Evolutionary conservation across 2,329 filamentous ascomycete species (phyloP).

Genomic region (Raffaelea albimanens): DNA sequence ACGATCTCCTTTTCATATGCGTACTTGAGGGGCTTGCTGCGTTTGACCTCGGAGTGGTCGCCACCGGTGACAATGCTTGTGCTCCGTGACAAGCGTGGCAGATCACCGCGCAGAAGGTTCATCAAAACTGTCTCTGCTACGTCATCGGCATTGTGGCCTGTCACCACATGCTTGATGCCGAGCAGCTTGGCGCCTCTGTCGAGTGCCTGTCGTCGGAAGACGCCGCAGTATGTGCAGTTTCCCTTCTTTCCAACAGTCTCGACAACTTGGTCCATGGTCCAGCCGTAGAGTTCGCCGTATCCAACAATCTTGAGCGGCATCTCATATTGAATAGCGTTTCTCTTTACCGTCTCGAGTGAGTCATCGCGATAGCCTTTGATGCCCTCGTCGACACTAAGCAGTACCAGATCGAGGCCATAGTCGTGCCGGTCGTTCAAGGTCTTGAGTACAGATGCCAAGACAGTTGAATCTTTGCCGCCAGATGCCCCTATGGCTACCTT

Average conservation of each 20-base stretch:
- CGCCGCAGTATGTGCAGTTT: conserved; percentile 97
- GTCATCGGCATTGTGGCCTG: conserved; percentile 95
- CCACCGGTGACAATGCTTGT: conserved; percentile 82
- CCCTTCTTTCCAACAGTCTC: conserved; percentile 94
- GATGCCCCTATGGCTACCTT: conserved; percentile 90
- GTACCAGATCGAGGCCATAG: conserved; percentile 75
- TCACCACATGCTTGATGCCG: conserved; percentile 86
- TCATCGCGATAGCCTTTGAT: conserved; percentile 97
- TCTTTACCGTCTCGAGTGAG: conserved; percentile 89
- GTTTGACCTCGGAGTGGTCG: conserved; percentile 75
- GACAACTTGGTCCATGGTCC: conserved; percentile 99
- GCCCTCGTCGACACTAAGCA: conserved; percentile 91
- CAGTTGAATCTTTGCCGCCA: conserved; percentile 94
- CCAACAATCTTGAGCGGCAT: conserved; percentile 89
- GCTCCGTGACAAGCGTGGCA: conserved; percentile 76
- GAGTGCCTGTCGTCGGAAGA: conserved; percentile 87
- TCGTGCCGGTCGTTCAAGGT: conserved; percentile 83
- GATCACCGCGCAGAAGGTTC: conserved; percentile 86
- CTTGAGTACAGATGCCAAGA: conserved; percentile 88
- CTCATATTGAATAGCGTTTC: conserved; percentile 81
- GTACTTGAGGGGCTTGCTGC: conserved; percentile 95
- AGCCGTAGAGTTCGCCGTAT: conserved; percentile 90
- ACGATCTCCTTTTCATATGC: conserved; percentile 99
- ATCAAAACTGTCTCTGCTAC: conserved; percentile 96
- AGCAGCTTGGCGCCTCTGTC: conserved; percentile 85